Percentiles rank a stretch among this genome's conserved stretches.
Conservation (phyloP, 2,329 filamentous ascomycete genomes). For the Bipolaris gigantea region DNA sequence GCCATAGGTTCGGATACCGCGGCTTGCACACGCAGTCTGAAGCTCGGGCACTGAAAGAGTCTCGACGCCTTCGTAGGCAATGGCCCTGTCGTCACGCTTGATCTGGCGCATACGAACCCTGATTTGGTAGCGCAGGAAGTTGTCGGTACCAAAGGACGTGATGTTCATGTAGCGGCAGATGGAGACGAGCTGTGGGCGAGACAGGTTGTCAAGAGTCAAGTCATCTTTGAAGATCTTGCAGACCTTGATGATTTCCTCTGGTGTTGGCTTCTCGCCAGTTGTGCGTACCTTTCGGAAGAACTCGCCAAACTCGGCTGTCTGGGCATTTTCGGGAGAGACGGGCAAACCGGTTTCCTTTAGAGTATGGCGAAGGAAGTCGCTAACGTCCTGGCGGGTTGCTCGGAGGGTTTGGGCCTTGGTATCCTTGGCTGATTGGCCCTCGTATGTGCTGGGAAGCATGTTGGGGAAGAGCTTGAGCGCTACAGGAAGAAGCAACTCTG, state of each 20-base stretch:
- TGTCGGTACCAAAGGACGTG: constrained; percentile 94
- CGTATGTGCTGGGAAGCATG: constrained; percentile 94
- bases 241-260: constrained; percentile 93
- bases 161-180: constrained; percentile 99
- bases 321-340: constrained; percentile 77
- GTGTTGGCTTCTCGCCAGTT: constrained; percentile 85
- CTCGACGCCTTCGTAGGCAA: constrained; percentile 90
- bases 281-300: constrained; percentile 93
- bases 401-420: constrained; percentile 80
- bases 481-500: constrained; percentile 86
- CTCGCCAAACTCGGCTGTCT: constrained; percentile 89
- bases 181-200: constrained; percentile 89
- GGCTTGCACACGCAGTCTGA: constrained; percentile 86
- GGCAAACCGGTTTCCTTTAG: constrained; percentile 92
- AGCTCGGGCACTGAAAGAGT: constrained; percentile 91
- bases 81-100: constrained; percentile 95
- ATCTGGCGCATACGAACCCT: constrained; percentile 98
- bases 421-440: constrained; percentile 87
- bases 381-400: constrained; percentile 89
- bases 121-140: constrained; percentile 95
- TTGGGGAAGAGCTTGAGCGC: constrained; percentile 96
- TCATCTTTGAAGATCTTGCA: constrained; percentile 99
- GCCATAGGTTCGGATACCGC: constrained; percentile 89
- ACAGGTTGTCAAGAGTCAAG: constrained; percentile 93
- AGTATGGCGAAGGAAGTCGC: constrained; percentile 83